Conservation (phyloP, 192 early-diverging fungal species). For the Rhizophagus clarus region DNA sequence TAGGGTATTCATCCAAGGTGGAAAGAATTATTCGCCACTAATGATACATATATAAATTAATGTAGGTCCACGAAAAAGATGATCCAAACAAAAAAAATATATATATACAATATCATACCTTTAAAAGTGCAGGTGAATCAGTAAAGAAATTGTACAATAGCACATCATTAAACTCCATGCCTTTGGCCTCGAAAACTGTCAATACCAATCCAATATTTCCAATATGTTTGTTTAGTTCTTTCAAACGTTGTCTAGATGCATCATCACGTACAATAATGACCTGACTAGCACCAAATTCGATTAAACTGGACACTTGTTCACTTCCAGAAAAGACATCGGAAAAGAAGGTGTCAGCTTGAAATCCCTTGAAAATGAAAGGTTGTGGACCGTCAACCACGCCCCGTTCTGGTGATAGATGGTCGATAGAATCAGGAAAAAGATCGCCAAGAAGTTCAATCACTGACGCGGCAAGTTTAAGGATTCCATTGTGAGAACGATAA, state of each 20-base stretch:
- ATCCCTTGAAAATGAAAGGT: background rate
- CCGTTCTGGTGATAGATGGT: background rate
- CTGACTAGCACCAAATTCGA: background rate
- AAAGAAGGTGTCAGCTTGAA: background rate
- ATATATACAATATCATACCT: background rate
- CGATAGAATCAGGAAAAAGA: constrained; percentile 27
- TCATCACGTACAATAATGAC: constrained; percentile 28
- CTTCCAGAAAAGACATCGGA: background rate
- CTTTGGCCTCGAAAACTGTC: constrained; percentile 20
- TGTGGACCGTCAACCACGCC: constrained; percentile 3
- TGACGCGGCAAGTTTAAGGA: constrained; percentile 5
- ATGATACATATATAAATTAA: background rate
- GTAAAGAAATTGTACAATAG: constrained; percentile 29
- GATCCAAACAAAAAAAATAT: background rate
- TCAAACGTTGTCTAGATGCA: background rate
- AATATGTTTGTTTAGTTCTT: background rate
- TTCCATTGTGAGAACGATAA: constrained; percentile 27
- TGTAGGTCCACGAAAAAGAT: no score
- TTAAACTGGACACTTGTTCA: no score
- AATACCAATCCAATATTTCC: constrained; percentile 1
- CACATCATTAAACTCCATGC: constrained; percentile 23
- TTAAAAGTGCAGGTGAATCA: background rate
- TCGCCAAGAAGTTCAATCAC: constrained; percentile 10
- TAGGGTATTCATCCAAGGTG: background rate
- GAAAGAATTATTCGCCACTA: constrained; percentile 25